Base-by-base conservation (phyloP, 2,329 filamentous ascomycete species). In the Trichocomaceae sp. region DNA sequence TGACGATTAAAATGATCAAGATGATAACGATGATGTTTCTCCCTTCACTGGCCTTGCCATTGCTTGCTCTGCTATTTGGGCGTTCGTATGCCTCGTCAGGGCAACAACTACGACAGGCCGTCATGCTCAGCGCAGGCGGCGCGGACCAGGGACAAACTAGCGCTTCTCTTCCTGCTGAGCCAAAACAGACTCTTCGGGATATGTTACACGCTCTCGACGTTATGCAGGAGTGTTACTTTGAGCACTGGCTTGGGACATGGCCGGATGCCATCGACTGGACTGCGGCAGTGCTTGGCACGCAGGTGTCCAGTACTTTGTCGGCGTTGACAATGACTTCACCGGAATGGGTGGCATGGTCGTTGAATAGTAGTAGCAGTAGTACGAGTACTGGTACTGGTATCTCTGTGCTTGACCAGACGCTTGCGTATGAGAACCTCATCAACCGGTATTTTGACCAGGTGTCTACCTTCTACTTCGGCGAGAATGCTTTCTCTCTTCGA, bases 191-290 rank as follows among this genome's bases (percentile, higher is more conserved):
- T 8, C 59, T 71, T 50, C 62, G 64, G 31, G 64, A 72, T 57
- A 75, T 85, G 19, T 73, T 87, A 47, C 70, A 79, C 48, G 86
- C 88, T 5, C 77, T 96, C 59, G 78, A 83, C 47, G 83, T 86
- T 5, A 83, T 96, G 78, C 90, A 96, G 68, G 77, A 82, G 51
- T 75, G 79, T 23, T 96, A 90, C 72, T 96, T 93, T 67, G 79
- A 84, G 47, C 73, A 86, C 4, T 87, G 87, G 79, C 75, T 86
- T 35, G 90, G 88, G 10, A 90, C 83, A 23, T 97, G 91, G 89
- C 89, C 90, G 0, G 78, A 79, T 1, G 82, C 88, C 31, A 96
- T 95, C 64, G 92, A 96, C 74, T 97, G 92, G 92, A 97, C 92
- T 0, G 86, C 85, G 17, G 91, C 92, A 3, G 89, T 96, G 8